Evolutionary conservation across 1,139 yeast species (phyloP), one percentile per base, ranked within the genome.

Genomic region (Diutina neorugosa): DNA sequence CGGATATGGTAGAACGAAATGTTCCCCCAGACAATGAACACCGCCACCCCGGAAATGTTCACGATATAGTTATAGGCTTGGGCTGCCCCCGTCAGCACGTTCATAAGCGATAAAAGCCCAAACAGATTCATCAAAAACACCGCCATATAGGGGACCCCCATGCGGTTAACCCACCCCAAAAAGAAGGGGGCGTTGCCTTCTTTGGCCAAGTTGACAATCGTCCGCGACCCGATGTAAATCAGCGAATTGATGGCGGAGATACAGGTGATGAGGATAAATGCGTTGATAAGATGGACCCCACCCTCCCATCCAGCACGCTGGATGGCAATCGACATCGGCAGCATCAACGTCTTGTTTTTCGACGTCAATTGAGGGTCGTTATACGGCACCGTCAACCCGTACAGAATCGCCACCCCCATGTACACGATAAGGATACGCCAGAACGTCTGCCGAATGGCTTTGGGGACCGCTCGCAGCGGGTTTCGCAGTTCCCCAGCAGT

Each of bases 361-460:
- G 21, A 34, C 18, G n/a, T 56, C 55, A 73, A 68, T 2, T 61
- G 55, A 4, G 68, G 67, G 54, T 78, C 82, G 58, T 78, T 69
- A 57, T 70, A 79, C 2, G 84, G 78, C 25, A 79, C 82, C 0
- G 83, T 76, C 61, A 77, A 66, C 49, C 83, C 83, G 58, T 80
- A 80, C 52, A 70, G 65, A 14, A 80, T 63, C 4, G 82, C 74
- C 53, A 79, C 68, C 43, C 84, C 84, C 66, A 78, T 73, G 61
- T 80, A 81, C 42, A 80, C 77, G 53, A 76, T 63, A 31, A 80
- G 60, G 40, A 81, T 78, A 59, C 86, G 68, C 66, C 75, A 68
- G 51, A 80, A 69, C 0, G 84, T 79, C 55, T 81, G 85, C 65
- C 78, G 77, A 46, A 79, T 80, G 23, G 84, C 85, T 51, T 65